Percentiles rank a stretch among this genome's conserved stretches.
Evolutionary conservation across 495 filamentous ascomycete genomes (phyloP).

Genomic region (Recurvomyces mirabilis): DNA sequence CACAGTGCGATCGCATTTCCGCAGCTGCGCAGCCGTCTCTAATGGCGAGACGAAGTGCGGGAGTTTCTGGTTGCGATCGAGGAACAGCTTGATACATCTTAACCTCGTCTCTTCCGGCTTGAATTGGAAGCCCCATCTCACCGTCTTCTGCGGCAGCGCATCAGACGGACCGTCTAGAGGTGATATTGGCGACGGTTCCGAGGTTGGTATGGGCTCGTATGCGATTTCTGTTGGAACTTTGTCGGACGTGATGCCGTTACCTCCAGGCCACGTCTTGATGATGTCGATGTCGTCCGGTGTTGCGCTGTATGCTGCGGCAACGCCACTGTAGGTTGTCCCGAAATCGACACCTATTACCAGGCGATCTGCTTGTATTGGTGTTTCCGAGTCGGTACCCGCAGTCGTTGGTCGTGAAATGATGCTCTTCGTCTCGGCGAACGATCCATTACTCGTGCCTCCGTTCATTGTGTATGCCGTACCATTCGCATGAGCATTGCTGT

Average conservation of each 20-base stretch:
- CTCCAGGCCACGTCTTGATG: conserved; percentile 72
- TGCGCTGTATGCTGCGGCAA: conserved; percentile 63
- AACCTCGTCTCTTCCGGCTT: conserved; percentile 60
- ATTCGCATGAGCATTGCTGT: not conserved
- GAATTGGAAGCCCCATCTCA: conserved; percentile 71
- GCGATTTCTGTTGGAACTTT: conserved; percentile 37
- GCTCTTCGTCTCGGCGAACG: not conserved
- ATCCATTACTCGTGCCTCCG: conserved; percentile 2
- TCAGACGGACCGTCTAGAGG: conserved; percentile 30
- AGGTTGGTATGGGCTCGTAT: conserved; percentile 21
- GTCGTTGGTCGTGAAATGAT: not conserved
- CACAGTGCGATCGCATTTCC: conserved; percentile 39
- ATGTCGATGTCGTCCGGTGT: conserved; percentile 69
- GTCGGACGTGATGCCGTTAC: conserved; percentile 44
- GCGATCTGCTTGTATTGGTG: conserved; percentile 15
- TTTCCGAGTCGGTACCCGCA: not conserved
- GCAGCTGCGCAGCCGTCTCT: conserved; percentile 61
- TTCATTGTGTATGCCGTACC: conserved; percentile 4
- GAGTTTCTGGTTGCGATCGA: conserved; percentile 64
- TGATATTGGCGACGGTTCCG: conserved; percentile 4
- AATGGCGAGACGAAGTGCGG: conserved; percentile 66
- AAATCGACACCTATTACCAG: conserved; percentile 34
- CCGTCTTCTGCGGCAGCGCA: conserved; percentile 24
- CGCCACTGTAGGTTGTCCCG: conserved; percentile 40
- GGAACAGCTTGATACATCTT: conserved; percentile 69